phyloP scores from a whole-genome alignment of 2,329 filamentous ascomycete genomes.

The Aspergillus pseudotamarii region DNA sequence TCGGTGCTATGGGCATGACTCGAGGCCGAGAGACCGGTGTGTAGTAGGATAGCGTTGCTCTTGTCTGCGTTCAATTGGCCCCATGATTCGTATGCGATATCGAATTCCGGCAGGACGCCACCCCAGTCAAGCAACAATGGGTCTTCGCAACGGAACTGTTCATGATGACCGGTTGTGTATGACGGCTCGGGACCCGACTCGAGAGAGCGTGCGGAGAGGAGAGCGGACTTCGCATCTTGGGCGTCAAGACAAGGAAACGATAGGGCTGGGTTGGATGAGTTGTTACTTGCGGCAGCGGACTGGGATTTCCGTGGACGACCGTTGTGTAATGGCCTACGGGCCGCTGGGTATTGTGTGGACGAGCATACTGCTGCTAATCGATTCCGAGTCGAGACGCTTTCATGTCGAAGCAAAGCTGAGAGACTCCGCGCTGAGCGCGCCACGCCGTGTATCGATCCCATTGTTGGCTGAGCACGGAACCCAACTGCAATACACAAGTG shows the following conservation, averaged over 20 bases:
- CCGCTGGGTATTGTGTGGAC: not conserved
- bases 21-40: constrained; percentile 94
- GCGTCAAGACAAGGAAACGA: constrained; percentile 89
- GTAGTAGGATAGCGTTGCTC: constrained; percentile 86
- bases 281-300: constrained; percentile 24
- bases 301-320: constrained; percentile 22
- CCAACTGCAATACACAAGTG: not conserved
- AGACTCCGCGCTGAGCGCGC: constrained; percentile 19
- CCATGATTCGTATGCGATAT: constrained; percentile 94
- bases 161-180: constrained; percentile 87
- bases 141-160: constrained; percentile 71
- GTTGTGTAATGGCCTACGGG: constrained; percentile 24
- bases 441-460: constrained; percentile 21
- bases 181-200: constrained; percentile 86
- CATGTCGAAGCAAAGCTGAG: constrained; percentile 15
- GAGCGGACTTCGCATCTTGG: constrained; percentile 75
- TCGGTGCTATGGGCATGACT: constrained; percentile 95
- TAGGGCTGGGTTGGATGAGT: constrained; percentile 77
- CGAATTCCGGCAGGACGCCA: constrained; percentile 83
- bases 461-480: constrained; percentile 4
- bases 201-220: constrained; percentile 67
- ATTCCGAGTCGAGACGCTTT: constrained; percentile 9
- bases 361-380: constrained; percentile 10
- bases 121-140: constrained; percentile 91
- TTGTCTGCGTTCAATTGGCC: constrained; percentile 61